Evolutionary conservation across 2,329 filamentous ascomycete species (phyloP).

Genomic region (Metarhizium robertsii): DNA sequence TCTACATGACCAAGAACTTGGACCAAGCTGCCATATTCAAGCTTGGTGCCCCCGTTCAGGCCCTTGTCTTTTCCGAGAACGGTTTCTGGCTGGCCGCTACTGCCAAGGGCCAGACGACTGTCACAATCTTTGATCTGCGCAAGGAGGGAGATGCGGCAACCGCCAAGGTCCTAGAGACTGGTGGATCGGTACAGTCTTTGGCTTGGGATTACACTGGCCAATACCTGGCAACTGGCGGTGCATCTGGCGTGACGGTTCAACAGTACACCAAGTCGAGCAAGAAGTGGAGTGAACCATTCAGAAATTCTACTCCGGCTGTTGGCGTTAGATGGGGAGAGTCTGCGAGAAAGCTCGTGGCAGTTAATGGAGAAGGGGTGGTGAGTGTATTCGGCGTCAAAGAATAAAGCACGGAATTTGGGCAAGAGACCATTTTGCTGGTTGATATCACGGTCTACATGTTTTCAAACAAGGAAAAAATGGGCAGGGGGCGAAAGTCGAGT

Average conservation of each 20-base stretch:
- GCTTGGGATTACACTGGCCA: conserved; percentile 94
- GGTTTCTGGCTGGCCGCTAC: conserved; percentile 90
- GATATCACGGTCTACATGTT: not conserved
- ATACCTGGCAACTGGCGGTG: conserved; percentile 75
- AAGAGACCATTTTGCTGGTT: not conserved
- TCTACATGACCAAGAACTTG: conserved; percentile 79
- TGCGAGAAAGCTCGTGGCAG: conserved; percentile 64
- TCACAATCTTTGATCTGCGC: conserved; percentile 85
- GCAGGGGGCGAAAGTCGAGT: not conserved
- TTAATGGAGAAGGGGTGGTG: conserved; percentile 67
- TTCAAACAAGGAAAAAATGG: not conserved
- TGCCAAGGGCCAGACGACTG: conserved; percentile 64
- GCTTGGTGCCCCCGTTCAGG: conserved; percentile 60
- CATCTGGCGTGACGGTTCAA: conserved; percentile 74
- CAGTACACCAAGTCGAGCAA: conserved; percentile 83
- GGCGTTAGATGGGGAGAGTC: conserved; percentile 69
- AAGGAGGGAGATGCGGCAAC: conserved; percentile 77
- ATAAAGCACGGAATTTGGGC: conserved; percentile 12
- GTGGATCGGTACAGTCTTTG: conserved; percentile 65
- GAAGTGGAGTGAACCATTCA: conserved; percentile 78
- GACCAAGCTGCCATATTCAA: conserved; percentile 67
- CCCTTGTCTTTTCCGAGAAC: conserved; percentile 86
- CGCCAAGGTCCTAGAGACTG: conserved; percentile 79
- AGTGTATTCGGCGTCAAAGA: conserved; percentile 56
- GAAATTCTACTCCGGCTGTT: conserved; percentile 63